Percentiles rank a stretch among this genome's conserved stretches.
phyloP scores from a whole-genome alignment of 441 rosid genomes.

The Jatropha podagrica region DNA sequence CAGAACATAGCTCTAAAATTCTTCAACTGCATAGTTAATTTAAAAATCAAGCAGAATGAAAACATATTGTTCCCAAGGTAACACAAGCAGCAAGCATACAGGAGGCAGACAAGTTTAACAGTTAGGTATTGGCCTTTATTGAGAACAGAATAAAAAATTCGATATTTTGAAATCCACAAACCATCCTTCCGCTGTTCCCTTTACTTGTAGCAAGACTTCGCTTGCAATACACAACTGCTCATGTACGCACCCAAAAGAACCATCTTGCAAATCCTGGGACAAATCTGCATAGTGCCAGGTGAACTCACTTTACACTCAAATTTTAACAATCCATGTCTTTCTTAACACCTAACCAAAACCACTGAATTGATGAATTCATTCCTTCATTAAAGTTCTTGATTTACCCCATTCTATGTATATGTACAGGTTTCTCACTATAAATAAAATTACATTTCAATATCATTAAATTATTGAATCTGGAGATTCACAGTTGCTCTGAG shows the following conservation, averaged over 20 bases:
- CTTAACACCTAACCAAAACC: conserved; percentile 5
- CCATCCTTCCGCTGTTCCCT: conserved; percentile 8
- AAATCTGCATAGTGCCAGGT: conserved; percentile 14
- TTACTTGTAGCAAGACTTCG: conserved; percentile 12
- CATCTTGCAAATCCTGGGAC: background rate
- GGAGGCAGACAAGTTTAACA: background rate
- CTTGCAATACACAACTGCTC: background rate
- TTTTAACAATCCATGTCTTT: background rate
- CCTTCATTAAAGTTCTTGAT: background rate
- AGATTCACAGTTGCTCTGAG: background rate
- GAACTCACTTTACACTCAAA: conserved; percentile 1
- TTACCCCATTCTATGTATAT: background rate
- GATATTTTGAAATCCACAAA: conserved; percentile 1
- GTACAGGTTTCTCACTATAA: background rate
- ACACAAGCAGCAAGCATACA: background rate
- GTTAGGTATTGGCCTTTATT: background rate
- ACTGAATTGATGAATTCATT: conserved; percentile 1
- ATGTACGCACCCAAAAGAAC: conserved; percentile 10
- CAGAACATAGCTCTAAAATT: background rate
- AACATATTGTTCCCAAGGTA: background rate
- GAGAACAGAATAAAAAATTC: background rate
- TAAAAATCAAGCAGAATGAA: background rate
- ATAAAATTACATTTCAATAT: background rate
- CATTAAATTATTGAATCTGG: background rate
- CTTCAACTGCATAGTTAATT: background rate